Percentiles rank a stretch among this genome's conserved stretches.
Conservation (phyloP, 257 asterid species). For the Nyctanthes arbortristis region DNA sequence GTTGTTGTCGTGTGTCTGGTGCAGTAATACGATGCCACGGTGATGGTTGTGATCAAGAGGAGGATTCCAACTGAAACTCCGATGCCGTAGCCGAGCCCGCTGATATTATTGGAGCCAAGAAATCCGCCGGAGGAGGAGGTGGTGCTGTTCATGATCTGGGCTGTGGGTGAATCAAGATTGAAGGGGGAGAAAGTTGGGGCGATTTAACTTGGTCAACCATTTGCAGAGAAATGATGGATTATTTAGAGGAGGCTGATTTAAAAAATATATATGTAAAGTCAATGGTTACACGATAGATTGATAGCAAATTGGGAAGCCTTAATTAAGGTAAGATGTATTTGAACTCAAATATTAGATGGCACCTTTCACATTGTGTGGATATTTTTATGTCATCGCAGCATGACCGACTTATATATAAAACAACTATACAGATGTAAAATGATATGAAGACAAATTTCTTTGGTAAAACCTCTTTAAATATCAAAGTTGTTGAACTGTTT, state of each 20-base stretch:
- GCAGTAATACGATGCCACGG: conserved; percentile 81
- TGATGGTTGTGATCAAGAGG: conserved; percentile 78
- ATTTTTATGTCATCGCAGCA: too few species aligned
- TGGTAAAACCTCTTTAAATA: too few species aligned
- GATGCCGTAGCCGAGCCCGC: conserved; percentile 85
- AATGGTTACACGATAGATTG: conserved; percentile 27
- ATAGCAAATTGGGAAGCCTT: conserved; percentile 27
- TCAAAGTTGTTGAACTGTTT: too few species aligned
- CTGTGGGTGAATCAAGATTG: background rate
- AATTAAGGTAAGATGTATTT: conserved; percentile 36
- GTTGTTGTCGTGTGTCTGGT: conserved; percentile 43
- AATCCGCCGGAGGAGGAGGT: conserved; percentile 46
- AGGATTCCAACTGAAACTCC: conserved; percentile 83
- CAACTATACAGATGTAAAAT: too few species aligned
- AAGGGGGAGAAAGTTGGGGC: background rate
- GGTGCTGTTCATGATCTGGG: conserved; percentile 44
- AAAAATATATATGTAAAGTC: conserved; percentile 31
- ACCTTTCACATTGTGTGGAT: background rate
- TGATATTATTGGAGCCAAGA: conserved; percentile 49
- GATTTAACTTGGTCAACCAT: conserved; percentile 34
- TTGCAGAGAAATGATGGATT: conserved; percentile 14
- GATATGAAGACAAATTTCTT: too few species aligned
- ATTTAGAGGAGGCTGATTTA: conserved; percentile 16
- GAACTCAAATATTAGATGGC: background rate
- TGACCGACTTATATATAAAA: too few species aligned